Evolutionary conservation across 2,329 filamentous ascomycete genomes (phyloP).

Genomic region (Verticillium dahliae): DNA sequence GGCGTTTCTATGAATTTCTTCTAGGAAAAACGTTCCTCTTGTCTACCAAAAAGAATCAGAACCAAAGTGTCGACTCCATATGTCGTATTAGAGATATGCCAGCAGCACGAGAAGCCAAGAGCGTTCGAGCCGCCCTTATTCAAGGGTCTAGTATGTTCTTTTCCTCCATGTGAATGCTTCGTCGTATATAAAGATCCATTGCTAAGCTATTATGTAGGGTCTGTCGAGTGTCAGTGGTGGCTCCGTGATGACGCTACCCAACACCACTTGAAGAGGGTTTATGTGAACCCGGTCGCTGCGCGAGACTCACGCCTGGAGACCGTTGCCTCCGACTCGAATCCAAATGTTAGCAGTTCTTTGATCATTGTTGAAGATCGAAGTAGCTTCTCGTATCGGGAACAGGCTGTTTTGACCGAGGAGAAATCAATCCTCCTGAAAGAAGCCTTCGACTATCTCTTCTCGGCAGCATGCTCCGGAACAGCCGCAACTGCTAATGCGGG

Average conservation of each 20-base stretch:
- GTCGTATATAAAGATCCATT: no score
- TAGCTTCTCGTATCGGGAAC: background rate
- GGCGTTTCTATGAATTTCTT: no score
- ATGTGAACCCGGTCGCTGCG: background rate
- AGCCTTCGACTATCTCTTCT: background rate
- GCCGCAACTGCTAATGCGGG: background rate
- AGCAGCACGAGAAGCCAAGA: background rate
- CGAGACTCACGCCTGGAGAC: background rate
- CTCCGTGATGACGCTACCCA: background rate
- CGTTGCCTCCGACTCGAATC: background rate
- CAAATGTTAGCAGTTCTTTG: background rate
- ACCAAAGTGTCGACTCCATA: no score
- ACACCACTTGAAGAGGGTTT: background rate
- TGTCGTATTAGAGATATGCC: background rate
- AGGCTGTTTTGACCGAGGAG: background rate
- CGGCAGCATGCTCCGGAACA: background rate
- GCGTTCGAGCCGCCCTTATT: background rate
- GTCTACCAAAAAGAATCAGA: no score
- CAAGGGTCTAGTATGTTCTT: background rate
- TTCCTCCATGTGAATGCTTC: no score
- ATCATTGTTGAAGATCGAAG: background rate
- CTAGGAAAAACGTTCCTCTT: no score
- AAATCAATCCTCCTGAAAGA: background rate
- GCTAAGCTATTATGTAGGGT: background rate
- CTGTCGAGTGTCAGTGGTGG: background rate